Conservation (phyloP, 441 rosid species). For the Hura crepitans region DNA sequence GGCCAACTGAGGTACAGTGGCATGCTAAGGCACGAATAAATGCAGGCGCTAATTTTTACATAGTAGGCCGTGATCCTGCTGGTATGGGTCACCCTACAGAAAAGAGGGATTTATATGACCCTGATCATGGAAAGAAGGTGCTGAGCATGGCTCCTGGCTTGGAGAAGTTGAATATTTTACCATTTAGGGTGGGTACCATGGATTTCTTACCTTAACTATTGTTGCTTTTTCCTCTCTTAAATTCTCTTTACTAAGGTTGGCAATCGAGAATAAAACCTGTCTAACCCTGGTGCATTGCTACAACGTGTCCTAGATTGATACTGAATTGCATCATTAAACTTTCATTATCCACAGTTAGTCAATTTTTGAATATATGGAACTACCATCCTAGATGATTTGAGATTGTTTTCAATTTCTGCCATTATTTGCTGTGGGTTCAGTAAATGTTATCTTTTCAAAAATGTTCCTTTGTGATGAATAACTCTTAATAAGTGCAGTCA, state of each 20-base stretch:
- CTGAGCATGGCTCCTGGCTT: constrained; percentile 95
- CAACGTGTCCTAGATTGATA: background rate
- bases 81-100: constrained; percentile 96
- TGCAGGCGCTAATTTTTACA: constrained; percentile 95
- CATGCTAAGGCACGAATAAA: constrained; percentile 93
- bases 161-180: constrained; percentile 85
- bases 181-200: constrained; percentile 60
- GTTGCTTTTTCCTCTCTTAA: constrained; percentile 5
- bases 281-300: background rate
- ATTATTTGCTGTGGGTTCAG: background rate
- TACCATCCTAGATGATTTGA: background rate
- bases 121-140: constrained; percentile 92
- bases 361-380: background rate
- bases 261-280: background rate
- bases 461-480: background rate
- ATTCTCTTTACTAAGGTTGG: background rate
- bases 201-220: constrained; percentile 1
- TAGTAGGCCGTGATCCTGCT: constrained; percentile 97
- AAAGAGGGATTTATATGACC: constrained; percentile 85
- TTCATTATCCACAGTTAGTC: background rate
- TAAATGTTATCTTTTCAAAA: background rate
- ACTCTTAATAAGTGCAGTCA: background rate
- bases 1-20: constrained; percentile 99
- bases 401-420: background rate
- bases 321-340: background rate